phyloP scores from a whole-genome alignment of 352 stramenopile genomes.

The Pythium coloratum region DNA sequence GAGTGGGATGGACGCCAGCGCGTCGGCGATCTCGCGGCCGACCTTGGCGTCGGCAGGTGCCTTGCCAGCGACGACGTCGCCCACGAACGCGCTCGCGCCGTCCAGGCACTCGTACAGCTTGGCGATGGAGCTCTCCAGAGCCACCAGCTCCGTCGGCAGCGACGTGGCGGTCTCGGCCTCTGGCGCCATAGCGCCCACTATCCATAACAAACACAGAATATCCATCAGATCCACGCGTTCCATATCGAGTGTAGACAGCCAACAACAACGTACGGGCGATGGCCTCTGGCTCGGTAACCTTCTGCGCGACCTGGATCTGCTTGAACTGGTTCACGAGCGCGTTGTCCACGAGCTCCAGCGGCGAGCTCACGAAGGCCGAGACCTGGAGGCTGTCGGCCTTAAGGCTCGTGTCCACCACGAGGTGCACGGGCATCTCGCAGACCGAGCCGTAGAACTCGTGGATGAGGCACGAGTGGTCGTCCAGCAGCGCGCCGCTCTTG shows the following conservation, averaged over 20 bases:
- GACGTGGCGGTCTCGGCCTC: constrained; percentile 27
- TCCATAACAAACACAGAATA: neutral
- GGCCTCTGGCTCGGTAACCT: constrained; percentile 91
- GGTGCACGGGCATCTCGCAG: constrained; percentile 91
- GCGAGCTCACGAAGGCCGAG: constrained; percentile 89
- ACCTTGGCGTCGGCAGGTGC: constrained; percentile 81
- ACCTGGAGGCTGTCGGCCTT: constrained; percentile 80
- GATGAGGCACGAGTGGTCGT: constrained; percentile 96
- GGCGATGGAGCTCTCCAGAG: constrained; percentile 81
- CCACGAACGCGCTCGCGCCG: constrained; percentile 86
- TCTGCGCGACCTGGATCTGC: constrained; percentile 91
- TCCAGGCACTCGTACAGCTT: constrained; percentile 93
- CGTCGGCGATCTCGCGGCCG: constrained; percentile 93
- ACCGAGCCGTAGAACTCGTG: constrained; percentile 98
- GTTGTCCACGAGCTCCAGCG: constrained; percentile 88
- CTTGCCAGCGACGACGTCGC: constrained; percentile 87
- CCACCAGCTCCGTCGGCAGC: constrained; percentile 76
- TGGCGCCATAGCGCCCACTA: constrained; percentile 67
- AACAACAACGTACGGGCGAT: constrained; percentile 85
- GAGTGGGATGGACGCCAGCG: constrained; percentile 92
- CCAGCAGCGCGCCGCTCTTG: constrained; percentile 61
- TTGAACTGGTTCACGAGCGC: constrained; percentile 93
- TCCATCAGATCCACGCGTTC: neutral
- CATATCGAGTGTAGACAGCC: neutral
- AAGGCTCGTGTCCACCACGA: constrained; percentile 95